Evolutionary conservation across 2,329 filamentous ascomycete species (phyloP), one percentile per base, ranked within the genome.

Genomic region (Akanthomyces lecanii): DNA sequence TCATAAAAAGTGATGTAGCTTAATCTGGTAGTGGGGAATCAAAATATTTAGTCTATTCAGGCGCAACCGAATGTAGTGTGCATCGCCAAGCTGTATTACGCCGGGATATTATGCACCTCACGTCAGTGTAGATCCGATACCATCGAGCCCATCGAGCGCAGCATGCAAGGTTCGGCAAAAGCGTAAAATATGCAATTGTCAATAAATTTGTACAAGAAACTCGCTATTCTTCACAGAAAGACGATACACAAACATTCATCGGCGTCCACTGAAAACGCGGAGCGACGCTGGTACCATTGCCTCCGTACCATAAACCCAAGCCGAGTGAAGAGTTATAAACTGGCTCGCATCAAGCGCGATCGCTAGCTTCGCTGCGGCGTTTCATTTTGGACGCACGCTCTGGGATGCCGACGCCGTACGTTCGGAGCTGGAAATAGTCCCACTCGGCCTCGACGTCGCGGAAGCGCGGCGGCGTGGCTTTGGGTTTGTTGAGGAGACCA

Each of bases 401-500:
- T 25, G 61, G 61, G 11, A 57, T 16, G 18, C 61, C 61, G 16
- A 62, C 53, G 5, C 61, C 61, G 6, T 62, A 52, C 6, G 52
- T 56, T 25, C 61, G 52, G 8, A 62, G 47, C 23, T 62, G 53
- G 4, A 62, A 36, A 48, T 21, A 62, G n/a, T 62, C 61, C 52
- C 53, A 62, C 36, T 62, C 53, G 36, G 45, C 61, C n/a, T 51
- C 61, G 25, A 52, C 36, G 36, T 62, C 61, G 23, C 52, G 61
- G 33, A 51, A 36, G 18, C 53, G 45, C 51, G 38, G 50, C 18
- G 61, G 52, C 12, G 45, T 36, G n/a, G 61, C 18, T 36, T 56
- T 57, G 36, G 61, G 61, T 28, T 57, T 56, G 61, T 44, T 50
- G 36, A 65, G 56, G 56, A 63, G 61, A 5, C 63, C 66, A 55